Base-by-base conservation (phyloP, 1,139 yeast genomes). In the Suhomyces chickasaworum region DNA sequence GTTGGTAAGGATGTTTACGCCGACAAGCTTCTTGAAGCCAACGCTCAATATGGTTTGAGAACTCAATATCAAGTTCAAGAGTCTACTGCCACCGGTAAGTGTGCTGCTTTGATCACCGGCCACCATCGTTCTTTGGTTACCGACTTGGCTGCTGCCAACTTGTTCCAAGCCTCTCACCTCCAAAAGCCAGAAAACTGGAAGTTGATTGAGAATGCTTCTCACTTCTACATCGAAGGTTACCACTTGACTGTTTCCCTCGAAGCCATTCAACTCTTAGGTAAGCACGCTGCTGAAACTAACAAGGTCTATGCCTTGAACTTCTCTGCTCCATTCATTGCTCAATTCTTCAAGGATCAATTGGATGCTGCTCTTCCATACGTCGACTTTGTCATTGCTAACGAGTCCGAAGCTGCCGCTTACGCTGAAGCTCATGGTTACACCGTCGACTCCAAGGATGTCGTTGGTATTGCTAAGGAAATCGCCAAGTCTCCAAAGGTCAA, bases 181-280 rank as follows among this genome's bases (percentile, higher is more conserved):
- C 84, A 89, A 65, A 80, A 81, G 64, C 89, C 95, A 54, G 96
- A 87, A 72, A 89, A 91, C 79, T 91, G 98, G 98, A 74, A 73
- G 55, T 73, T 78, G 50, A 96, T 93, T 50, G 89, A 89, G 71
- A 77, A 75, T 45, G 98, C 95, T 53, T 77, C 84, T 68, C 80
- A 75, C 64, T 93, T 74, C 77, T 93, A 93, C 79, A 87, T 93
- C 63, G 99, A 98, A 63, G 99, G 99, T 23, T 93, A 86, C 89
- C 99, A 95, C 73, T 81, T 93, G 72, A 93, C 99, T 49, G 99
- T 95, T 53, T 88, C 96, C 55, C 97, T 97, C 55, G 96, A 86
- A 53, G 97, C 99, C 47, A 93, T 93, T 63, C 77, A 80, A 57
- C 83, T 86, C 53, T 78, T 93, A 59, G 99, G 97, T 59, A 80